Evolutionary conservation across 1,284 basidiomycete genomes (phyloP).

Genomic region (Xerocomus amazonicus): DNA sequence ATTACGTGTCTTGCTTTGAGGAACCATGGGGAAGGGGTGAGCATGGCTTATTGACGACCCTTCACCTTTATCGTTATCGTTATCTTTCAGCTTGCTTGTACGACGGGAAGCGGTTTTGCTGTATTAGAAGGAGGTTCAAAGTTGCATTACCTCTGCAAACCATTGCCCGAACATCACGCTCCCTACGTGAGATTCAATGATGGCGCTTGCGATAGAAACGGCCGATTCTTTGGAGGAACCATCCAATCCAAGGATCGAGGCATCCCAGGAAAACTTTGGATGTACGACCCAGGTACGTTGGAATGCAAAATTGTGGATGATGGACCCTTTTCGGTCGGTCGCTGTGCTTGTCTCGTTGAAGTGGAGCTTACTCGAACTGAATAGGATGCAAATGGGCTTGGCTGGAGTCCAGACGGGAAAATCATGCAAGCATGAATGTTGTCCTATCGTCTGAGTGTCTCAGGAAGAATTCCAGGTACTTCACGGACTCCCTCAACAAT

Average conservation of each 20-base stretch:
- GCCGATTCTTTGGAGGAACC: conserved; percentile 64
- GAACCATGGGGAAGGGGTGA: conserved; percentile 13
- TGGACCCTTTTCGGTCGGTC: conserved; percentile 60
- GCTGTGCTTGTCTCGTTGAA: not conserved
- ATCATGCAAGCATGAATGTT: conserved; percentile 18
- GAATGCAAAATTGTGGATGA: conserved; percentile 52
- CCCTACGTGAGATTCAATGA: conserved; percentile 62
- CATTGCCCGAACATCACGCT: conserved; percentile 42
- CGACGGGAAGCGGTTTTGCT: conserved; percentile 20
- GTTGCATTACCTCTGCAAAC: conserved; percentile 38
- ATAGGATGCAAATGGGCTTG: conserved; percentile 24
- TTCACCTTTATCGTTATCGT: not conserved
- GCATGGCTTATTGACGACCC: not conserved
- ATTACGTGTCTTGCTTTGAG: conserved; percentile 24
- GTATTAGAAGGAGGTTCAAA: conserved; percentile 16
- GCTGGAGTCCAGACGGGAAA: conserved; percentile 24
- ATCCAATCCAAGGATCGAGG: conserved; percentile 46
- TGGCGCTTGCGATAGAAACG: conserved; percentile 61
- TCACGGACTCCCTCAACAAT: conserved; percentile 62
- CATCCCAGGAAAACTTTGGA: conserved; percentile 56
- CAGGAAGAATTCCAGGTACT: conserved; percentile 45
- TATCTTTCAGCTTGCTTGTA: conserved; percentile 18
- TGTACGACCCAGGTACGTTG: conserved; percentile 50
- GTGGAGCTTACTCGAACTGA: not conserved
- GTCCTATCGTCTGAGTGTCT: not conserved